phyloP scores from a whole-genome alignment of 2,329 filamentous ascomycete genomes.

The Ramichloridium luteum region DNA sequence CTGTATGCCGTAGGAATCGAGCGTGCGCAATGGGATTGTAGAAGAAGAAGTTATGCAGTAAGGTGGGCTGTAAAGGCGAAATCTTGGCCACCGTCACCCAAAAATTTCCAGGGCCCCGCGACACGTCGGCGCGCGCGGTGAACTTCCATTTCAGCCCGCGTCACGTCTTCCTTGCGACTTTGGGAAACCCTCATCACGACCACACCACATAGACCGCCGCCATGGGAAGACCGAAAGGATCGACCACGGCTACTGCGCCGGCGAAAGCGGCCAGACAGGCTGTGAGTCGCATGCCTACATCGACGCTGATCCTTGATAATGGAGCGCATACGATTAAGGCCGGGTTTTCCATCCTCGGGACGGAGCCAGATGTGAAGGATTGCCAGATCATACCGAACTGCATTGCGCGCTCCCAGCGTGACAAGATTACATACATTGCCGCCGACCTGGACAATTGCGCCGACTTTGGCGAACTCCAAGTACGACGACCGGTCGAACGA shows the following conservation, averaged over 20 bases:
- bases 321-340: slow-evolving; percentile 87
- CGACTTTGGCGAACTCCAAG: slow-evolving; percentile 81
- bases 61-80: no score
- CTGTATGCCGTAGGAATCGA: no score
- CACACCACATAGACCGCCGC: no score
- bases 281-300: no score
- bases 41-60: no score
- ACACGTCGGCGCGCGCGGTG: no score
- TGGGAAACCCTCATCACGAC: slow-evolving; percentile 1
- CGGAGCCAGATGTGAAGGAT: slow-evolving; percentile 28
- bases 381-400: slow-evolving; percentile 76
- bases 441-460: slow-evolving; percentile 66
- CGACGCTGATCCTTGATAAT: slow-evolving; percentile 82
- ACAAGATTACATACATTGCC: slow-evolving; percentile 66
- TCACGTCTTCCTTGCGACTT: no score
- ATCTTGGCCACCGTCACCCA: no score
- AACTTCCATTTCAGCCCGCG: no score
- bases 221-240: slow-evolving; percentile 7
- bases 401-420: slow-evolving; percentile 65
- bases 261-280: no score
- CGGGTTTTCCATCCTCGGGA: slow-evolving; percentile 45
- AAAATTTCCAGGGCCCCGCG: no score
- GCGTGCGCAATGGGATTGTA: no score
- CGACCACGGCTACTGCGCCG: slow-evolving; percentile 2
- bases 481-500: slow-evolving; percentile 82